Conservation (phyloP, 176 grass and related monocot species). For the Eragrostis nindensis region DNA sequence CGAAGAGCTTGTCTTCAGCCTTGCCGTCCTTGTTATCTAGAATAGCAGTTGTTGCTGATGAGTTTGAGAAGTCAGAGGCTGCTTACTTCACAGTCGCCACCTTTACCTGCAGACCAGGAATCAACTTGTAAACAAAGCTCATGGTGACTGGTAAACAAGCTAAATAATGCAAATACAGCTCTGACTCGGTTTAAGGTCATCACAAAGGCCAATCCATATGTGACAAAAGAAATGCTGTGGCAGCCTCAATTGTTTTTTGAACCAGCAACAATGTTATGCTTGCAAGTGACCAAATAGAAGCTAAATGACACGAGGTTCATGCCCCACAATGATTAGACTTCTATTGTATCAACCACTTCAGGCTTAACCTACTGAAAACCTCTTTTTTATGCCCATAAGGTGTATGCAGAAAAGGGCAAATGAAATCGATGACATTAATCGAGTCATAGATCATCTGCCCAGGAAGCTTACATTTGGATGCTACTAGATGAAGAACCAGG, state of each 20-base stretch:
- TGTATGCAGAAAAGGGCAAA: slow-evolving; percentile 28
- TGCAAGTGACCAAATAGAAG: slow-evolving; percentile 1
- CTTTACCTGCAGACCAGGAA: slow-evolving; percentile 36
- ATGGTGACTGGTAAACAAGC: slow-evolving; percentile 15
- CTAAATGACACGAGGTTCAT: slow-evolving; percentile 30
- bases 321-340: slow-evolving; percentile 31
- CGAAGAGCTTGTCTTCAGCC: slow-evolving; percentile 15
- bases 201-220: slow-evolving; percentile 10
- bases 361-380: slow-evolving; percentile 18
- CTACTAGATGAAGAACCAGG: not conserved
- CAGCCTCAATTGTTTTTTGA: slow-evolving; percentile 35
- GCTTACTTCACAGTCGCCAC: slow-evolving; percentile 4
- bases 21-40: slow-evolving; percentile 32
- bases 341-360: slow-evolving; percentile 29
- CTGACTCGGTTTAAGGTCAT: slow-evolving; percentile 32
- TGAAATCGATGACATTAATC: slow-evolving; percentile 3
- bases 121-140: slow-evolving; percentile 34
- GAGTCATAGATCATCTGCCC: slow-evolving; percentile 14
- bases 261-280: not conserved
- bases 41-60: slow-evolving; percentile 27
- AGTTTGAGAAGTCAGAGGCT: slow-evolving; percentile 14
- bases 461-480: slow-evolving; percentile 60
- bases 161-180: slow-evolving; percentile 28
- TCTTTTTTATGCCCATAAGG: slow-evolving; percentile 33
- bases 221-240: slow-evolving; percentile 34